A percentile compares a stretch with the other conserved stretches of the same genome.
phyloP scores from a whole-genome alignment of 257 asterid genomes.

The Pogostemon cablin region DNA sequence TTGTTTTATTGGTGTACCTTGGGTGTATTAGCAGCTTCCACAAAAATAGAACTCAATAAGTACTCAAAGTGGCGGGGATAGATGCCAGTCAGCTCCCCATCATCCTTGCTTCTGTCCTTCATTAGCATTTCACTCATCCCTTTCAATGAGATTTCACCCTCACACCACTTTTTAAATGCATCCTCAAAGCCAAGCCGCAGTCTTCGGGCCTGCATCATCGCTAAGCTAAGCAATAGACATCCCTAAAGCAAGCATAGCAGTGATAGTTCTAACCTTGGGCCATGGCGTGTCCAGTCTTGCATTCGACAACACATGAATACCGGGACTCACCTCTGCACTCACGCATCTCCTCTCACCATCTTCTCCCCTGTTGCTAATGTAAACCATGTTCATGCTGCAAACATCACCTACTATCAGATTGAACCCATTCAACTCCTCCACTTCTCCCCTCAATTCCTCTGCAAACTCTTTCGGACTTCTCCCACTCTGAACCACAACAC shows the following conservation, averaged over 20 bases:
- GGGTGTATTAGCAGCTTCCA: slow-evolving; percentile 52
- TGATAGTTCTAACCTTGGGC: slow-evolving; percentile 62
- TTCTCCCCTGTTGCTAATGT: slow-evolving; percentile 73
- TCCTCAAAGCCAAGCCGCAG: slow-evolving; percentile 43
- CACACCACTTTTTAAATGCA: slow-evolving; percentile 32
- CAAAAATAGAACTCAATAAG: slow-evolving; percentile 70
- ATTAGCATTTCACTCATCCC: slow-evolving; percentile 41
- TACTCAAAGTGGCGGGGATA: slow-evolving; percentile 59
- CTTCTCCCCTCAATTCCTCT: slow-evolving; percentile 59
- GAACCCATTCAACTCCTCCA: slow-evolving; percentile 58
- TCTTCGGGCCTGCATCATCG: slow-evolving; percentile 54
- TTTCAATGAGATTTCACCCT: slow-evolving; percentile 41
- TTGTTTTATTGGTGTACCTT: slow-evolving; percentile 36
- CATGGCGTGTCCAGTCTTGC: slow-evolving; percentile 80
- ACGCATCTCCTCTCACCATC: slow-evolving; percentile 37
- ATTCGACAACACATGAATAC: slow-evolving; percentile 84
- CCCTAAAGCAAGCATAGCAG: background rate
- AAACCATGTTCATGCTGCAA: slow-evolving; percentile 68
- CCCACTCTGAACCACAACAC: slow-evolving; percentile 44
- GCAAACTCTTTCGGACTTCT: slow-evolving; percentile 68
- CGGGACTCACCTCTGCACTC: slow-evolving; percentile 71
- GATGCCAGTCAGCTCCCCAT: slow-evolving; percentile 55
- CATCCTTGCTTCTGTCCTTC: slow-evolving; percentile 62
- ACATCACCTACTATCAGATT: slow-evolving; percentile 77
- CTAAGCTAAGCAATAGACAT: background rate